These are phyloP conservation scores for Zizania latifolia DNA, from an alignment of 176 grass and related monocot genomes.

Conservation along the genomic window DNA sequence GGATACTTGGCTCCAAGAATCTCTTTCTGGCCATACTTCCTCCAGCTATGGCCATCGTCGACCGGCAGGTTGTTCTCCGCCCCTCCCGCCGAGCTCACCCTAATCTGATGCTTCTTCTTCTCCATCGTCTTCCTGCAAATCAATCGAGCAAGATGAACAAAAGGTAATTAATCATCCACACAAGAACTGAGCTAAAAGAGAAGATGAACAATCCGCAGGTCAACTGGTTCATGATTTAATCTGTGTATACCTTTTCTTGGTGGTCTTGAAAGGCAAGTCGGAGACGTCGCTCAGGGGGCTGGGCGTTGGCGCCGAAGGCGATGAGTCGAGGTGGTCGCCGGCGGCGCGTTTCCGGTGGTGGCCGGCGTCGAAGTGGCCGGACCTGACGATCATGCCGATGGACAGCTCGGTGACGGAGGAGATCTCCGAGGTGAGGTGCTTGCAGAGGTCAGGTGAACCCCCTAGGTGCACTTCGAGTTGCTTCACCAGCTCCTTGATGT, in stretches of 20 bases:
- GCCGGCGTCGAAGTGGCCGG: not conserved
- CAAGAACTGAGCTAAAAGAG: not conserved
- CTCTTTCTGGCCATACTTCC: constrained; percentile 83
- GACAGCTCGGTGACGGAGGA: constrained; percentile 34
- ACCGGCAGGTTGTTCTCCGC: constrained; percentile 21
- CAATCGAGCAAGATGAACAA: not conserved
- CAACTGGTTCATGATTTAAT: not conserved
- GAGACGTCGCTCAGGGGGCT: constrained; percentile 43
- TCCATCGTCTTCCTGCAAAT: constrained; percentile 42
- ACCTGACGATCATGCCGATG: constrained; percentile 46
- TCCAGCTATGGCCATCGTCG: constrained; percentile 76
- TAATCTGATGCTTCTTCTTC: constrained; percentile 36
- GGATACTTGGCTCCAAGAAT: constrained; percentile 61
- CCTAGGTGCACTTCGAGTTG: constrained; percentile 45
- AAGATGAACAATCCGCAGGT: not conserved
- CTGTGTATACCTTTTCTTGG: constrained; percentile 33
- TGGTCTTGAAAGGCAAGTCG: constrained; percentile 29
- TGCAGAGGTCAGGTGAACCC: constrained; percentile 26
- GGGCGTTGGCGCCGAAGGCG: not conserved
- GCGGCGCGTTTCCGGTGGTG: not conserved
- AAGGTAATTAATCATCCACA: not conserved
- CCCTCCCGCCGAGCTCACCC: constrained; percentile 32
- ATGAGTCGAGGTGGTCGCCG: constrained; percentile 7
- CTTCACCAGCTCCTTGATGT: constrained; percentile 43
- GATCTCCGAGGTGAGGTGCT: constrained; percentile 36